Percentiles rank a stretch among this genome's conserved stretches.
Evolutionary conservation across 2,329 filamentous ascomycete species (phyloP).

Genomic region (Phialophora macrospora): DNA sequence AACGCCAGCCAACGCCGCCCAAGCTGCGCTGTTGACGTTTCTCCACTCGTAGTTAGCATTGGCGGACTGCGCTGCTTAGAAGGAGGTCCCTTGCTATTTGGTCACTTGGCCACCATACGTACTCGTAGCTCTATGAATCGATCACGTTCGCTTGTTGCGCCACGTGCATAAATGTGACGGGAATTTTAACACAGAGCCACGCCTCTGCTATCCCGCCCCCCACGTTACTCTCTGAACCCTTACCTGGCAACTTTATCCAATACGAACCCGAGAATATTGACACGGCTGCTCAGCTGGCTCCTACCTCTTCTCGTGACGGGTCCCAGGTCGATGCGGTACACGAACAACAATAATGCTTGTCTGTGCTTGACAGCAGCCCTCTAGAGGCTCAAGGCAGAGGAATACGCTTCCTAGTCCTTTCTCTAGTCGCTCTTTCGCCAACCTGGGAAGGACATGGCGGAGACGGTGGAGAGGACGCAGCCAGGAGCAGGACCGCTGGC

Average conservation of each 20-base stretch:
- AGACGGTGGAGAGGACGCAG: conserved; percentile 15
- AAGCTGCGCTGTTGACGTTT: conserved; percentile 16
- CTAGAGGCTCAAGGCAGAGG: conserved; percentile 8
- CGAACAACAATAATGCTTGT: conserved; percentile 21
- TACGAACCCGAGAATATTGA: conserved; percentile 17
- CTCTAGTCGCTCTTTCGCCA: neutral
- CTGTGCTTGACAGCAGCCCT: conserved; percentile 6
- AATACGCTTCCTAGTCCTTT: conserved; percentile 9
- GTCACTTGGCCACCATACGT: conserved; percentile 4
- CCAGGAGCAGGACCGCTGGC: neutral
- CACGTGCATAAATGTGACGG: conserved; percentile 3
- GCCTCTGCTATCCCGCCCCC: neutral
- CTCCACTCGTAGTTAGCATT: conserved; percentile 16
- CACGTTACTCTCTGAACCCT: neutral
- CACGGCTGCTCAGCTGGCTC: conserved; percentile 9
- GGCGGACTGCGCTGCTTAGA: conserved; percentile 24
- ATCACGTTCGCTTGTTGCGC: neutral
- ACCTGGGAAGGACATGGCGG: conserved; percentile 23
- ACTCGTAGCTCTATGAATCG: conserved; percentile 1
- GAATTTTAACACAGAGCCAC: conserved; percentile 1
- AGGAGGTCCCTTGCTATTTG: conserved; percentile 14
- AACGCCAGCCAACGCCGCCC: neutral
- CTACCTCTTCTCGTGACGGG: conserved; percentile 13
- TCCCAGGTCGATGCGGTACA: conserved; percentile 9
- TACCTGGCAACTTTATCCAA: conserved; percentile 6